A percentile compares a stretch with the other conserved stretches of the same genome.
These are phyloP conservation scores for Pichia sp. DNA, from an alignment of 1,139 yeast genomes.

Conservation along the genomic window DNA sequence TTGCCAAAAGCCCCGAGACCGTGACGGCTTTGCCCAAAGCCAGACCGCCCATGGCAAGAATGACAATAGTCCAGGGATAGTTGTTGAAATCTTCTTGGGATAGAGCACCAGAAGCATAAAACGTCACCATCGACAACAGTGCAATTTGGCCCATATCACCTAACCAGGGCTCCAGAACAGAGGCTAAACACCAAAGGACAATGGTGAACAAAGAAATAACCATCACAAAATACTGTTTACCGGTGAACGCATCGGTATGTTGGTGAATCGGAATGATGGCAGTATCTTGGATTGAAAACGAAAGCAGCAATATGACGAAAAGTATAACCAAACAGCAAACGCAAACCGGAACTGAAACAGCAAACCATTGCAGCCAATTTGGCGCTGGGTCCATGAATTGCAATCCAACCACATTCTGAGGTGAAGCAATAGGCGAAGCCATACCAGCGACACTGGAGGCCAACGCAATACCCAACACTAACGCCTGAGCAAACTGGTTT, in stretches of 20 bases:
- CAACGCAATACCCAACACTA: slow-evolving; percentile 82
- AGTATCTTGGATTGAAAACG: slow-evolving; percentile 54
- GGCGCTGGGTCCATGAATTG: slow-evolving; percentile 86
- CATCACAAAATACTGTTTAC: slow-evolving; percentile 65
- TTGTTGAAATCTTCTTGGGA: slow-evolving; percentile 84
- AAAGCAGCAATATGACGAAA: slow-evolving; percentile 62
- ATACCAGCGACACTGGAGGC: slow-evolving; percentile 93
- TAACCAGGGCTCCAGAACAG: slow-evolving; percentile 55
- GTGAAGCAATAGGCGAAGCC: slow-evolving; percentile 95
- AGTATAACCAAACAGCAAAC: slow-evolving; percentile 51
- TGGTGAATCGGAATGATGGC: slow-evolving; percentile 54
- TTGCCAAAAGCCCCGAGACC: slow-evolving; percentile 74
- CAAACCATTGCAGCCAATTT: slow-evolving; percentile 94
- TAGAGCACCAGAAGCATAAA: slow-evolving; percentile 82
- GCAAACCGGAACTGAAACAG: slow-evolving; percentile 75
- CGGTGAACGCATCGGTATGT: slow-evolving; percentile 56
- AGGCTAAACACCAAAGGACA: slow-evolving; percentile 77
- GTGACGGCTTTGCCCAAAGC: slow-evolving; percentile 90
- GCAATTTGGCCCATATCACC: slow-evolving; percentile 93
- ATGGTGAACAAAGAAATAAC: slow-evolving; percentile 64
- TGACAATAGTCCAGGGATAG: slow-evolving; percentile 89
- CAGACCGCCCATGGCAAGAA: slow-evolving; percentile 94
- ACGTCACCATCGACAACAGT: slow-evolving; percentile 69
- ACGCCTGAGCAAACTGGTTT: slow-evolving; percentile 62
- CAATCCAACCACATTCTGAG: slow-evolving; percentile 86